Base-by-base conservation (phyloP, 169 alveolate genomes). In the Babesia divergens region DNA sequence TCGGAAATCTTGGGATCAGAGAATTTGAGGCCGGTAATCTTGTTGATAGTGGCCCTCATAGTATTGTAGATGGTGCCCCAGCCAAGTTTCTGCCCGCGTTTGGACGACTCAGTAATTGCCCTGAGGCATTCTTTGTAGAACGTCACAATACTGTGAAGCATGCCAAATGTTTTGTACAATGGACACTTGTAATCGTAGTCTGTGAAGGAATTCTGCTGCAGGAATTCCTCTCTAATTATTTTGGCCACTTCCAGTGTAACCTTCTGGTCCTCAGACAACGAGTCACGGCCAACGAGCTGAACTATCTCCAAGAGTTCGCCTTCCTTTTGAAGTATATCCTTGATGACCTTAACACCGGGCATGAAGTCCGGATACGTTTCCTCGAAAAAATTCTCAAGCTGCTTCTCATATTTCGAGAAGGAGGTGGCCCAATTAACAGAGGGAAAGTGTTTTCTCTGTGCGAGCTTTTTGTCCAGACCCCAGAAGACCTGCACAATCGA, bases 401-500 rank as follows among this genome's bases (percentile, higher is more conserved):
- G 90, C 86, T 97, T 94, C 75, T 94, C 96, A 91, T 97, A 97
- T 85, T 97, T 97, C 20, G 98, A 92, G 86, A 94, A 96, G 32
- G 99, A 96, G 11, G 97, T 96, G 14, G 93, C 84, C 99, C 99
- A 97, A 91, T 97, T 97, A 32, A 97, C 98, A 16, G 98, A 93
- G 35, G 99, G 99, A 94, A 97, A 97, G 89, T 97, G 99, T 85
- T 97, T 97, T 65, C 99, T 91, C 85, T 97, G 98, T 22, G 99
- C 99, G 51, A 97, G 93, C 82, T 97, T 97, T 89, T 97, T 97
- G 85, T 97, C 99, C 18, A 97, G 90, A 2, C 99, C 99, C 99
- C 99, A 97, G 82, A 97, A 97, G 68, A 97, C 99, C 75, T 97
- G 99, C 42, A 97, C 99, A 62, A 97, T 97, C 67, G 97, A 87